Conservation (phyloP, 2,329 filamentous ascomycete genomes). For the Calonectria pteridis region DNA sequence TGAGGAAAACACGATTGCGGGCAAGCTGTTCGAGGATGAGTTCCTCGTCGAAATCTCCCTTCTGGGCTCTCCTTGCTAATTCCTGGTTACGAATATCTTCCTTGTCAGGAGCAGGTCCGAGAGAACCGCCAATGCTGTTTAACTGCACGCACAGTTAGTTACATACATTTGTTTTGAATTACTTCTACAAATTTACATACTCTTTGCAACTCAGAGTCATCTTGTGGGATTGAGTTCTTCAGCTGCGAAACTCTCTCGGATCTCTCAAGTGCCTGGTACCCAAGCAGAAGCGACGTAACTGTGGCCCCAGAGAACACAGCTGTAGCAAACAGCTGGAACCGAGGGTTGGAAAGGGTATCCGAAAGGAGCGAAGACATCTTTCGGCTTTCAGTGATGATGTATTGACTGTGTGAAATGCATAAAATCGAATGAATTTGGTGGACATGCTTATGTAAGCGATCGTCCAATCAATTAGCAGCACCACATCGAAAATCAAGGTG, state of each 20-base stretch:
- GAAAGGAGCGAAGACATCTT: conserved; percentile 60
- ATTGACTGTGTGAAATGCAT: conserved; percentile 1
- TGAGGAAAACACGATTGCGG: conserved; percentile 91
- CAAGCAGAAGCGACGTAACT: conserved; percentile 71
- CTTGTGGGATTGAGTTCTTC: conserved; percentile 69
- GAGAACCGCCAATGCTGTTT: conserved; percentile 70
- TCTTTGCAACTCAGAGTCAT: conserved; percentile 34
- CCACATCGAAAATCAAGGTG: background rate
- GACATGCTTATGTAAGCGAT: conserved; percentile 37
- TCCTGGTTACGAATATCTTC: conserved; percentile 72
- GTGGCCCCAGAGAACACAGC: conserved; percentile 74
- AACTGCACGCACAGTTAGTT: conserved; percentile 59
- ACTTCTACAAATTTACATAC: conserved; percentile 28
- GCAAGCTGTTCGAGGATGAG: conserved; percentile 95
- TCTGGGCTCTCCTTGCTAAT: conserved; percentile 70
- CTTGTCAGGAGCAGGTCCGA: conserved; percentile 61
- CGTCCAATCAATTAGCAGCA: conserved; percentile 13
- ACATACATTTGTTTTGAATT: background rate
- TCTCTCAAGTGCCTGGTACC: conserved; percentile 71
- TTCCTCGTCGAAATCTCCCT: conserved; percentile 77
- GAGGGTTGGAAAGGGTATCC: conserved; percentile 59
- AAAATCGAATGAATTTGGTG: background rate
- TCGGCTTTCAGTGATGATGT: conserved; percentile 30
- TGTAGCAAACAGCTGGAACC: conserved; percentile 76
- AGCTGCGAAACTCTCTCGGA: conserved; percentile 67